These are phyloP conservation scores for Leccinum arenicola DNA, from an alignment of 768 basidiomycete species.

Conservation along the genomic window DNA sequence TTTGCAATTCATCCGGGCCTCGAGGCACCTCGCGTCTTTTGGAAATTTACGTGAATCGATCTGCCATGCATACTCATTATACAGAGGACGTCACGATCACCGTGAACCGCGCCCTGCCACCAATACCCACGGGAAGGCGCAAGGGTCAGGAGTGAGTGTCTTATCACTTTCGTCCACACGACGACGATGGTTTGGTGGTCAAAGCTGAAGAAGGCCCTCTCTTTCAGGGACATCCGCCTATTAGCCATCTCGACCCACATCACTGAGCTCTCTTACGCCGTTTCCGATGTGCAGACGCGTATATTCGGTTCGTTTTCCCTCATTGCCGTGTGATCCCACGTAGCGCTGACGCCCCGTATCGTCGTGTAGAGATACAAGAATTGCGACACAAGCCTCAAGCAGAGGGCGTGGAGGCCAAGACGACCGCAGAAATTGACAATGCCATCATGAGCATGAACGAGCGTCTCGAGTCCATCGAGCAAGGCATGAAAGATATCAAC, in stretches of 20 bases:
- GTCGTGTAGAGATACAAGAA: conserved; percentile 78
- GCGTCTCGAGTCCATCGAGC: conserved; percentile 68
- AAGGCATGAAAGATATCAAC: conserved; percentile 67
- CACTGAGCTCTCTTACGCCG: conserved; percentile 81
- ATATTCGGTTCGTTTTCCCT: conserved; percentile 64
- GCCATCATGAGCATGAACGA: conserved; percentile 79
- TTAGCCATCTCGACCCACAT: conserved; percentile 82
- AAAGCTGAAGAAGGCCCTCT: conserved; percentile 25
- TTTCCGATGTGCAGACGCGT: conserved; percentile 88
- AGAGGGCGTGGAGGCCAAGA: conserved; percentile 47
- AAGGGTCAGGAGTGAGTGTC: conserved; percentile 68
- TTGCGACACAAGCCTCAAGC: conserved; percentile 83
- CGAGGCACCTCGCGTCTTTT: conserved; percentile 25
- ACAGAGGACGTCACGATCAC: conserved; percentile 77
- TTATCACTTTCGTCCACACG: conserved; percentile 9
- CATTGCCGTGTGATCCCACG: conserved; percentile 1
- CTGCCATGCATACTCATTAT: conserved; percentile 22
- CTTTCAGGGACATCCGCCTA: conserved; percentile 64
- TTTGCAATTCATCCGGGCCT: conserved; percentile 17
- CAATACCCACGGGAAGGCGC: conserved; percentile 48
- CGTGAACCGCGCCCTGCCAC: conserved; percentile 40
- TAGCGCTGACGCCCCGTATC: conserved; percentile 13
- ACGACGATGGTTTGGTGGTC: conserved; percentile 27
- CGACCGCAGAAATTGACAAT: conserved; percentile 74
- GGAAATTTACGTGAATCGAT: conserved; percentile 34